Percentiles rank a stretch among this genome's conserved stretches.
Conservation (phyloP, 495 filamentous ascomycete species). For the Aspergillus nanangensis region DNA sequence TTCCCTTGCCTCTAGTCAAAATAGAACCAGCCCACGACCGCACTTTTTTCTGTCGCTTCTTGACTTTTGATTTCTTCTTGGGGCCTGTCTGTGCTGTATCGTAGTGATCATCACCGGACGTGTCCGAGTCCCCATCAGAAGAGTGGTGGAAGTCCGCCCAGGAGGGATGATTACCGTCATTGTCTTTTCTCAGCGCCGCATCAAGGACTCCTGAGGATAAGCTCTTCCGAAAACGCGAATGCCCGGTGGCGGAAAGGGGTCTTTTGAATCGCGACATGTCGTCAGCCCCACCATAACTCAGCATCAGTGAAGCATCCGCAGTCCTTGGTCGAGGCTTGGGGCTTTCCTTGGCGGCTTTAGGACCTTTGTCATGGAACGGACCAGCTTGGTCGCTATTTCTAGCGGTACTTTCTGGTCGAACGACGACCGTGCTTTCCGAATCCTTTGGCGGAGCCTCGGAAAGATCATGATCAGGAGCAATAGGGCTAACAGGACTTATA, state of each 20-base stretch:
- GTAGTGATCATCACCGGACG: conserved; percentile 19
- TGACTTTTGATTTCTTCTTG: conserved; percentile 38
- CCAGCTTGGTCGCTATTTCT: conserved; percentile 49
- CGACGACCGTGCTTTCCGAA: conserved; percentile 57
- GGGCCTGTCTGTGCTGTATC: conserved; percentile 15
- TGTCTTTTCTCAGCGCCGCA: conserved; percentile 16
- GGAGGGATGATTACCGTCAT: conserved; percentile 21
- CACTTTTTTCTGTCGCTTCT: conserved; percentile 76
- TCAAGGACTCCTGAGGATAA: conserved; percentile 27
- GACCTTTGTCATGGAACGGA: conserved; percentile 54
- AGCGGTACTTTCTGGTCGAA: conserved; percentile 29
- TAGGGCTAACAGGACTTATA: conserved; percentile 56
- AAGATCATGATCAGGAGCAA: conserved; percentile 62
- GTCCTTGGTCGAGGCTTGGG: conserved; percentile 43
- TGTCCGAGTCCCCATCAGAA: conserved; percentile 27
- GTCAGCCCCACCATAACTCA: conserved; percentile 11
- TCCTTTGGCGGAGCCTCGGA: conserved; percentile 73
- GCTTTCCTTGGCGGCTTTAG: conserved; percentile 51
- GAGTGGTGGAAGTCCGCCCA: conserved; percentile 25
- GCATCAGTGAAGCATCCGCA: conserved; percentile 46
- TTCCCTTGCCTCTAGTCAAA: conserved; percentile 59
- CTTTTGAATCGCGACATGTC: conserved; percentile 24
- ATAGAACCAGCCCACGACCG: conserved; percentile 78
- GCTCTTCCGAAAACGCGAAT: conserved; percentile 33
- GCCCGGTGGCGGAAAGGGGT: conserved; percentile 32